Evolutionary conservation across 371 early-diverging fungal genomes (phyloP), one percentile per base, ranked within the genome.

Genomic region (Circinella umbellata): DNA sequence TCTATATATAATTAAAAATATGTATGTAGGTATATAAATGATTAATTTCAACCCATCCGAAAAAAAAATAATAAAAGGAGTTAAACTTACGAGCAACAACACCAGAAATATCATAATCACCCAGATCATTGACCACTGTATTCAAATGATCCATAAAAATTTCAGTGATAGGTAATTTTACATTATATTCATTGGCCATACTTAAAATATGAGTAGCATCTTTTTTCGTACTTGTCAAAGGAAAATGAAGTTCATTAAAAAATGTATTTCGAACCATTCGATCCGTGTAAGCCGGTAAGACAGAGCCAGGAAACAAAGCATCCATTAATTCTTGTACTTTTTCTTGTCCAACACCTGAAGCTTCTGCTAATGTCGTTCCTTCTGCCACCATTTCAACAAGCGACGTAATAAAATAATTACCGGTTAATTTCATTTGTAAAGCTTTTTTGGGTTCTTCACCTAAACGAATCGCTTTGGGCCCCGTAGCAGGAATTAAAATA

Each of bases 321-420:
- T 88, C 79, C 13, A 92, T 69, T 49, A 91, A 81, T 15, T 88
- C 82, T 62, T 88, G 69, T 9, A 90, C 79, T 20, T 87, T 83
- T 11, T 86, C 81, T 61, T 88, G 81, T 9, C 88, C 79, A 9
- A 92, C 59, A 15, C 85, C 85, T 11, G 79, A 62, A 27, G 85
- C 85, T 64, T 90, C 90, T 0, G 89, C 91, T n/a, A 93, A 76
- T 0, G 89, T 89, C 74, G 90, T 70, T 11, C 89, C 90, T 73
- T 94, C 92, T 0, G 90, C 89, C 18, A 93, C 67, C 60, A 89
- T 61, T 70, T 92, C 91, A 14, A 91, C 77, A 5, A 83, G 65
- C 8, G 86, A 71, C 0, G 82, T 80, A 18, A 93, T 74, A 64
- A 91, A 80, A 64, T 85, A 92, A 71, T 93, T 93, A 47, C 92